A percentile compares a stretch with the other conserved stretches of the same genome.
Evolutionary conservation across 2,329 filamentous ascomycete genomes (phyloP).

Genomic region (Colletotrichum sansevieriae): DNA sequence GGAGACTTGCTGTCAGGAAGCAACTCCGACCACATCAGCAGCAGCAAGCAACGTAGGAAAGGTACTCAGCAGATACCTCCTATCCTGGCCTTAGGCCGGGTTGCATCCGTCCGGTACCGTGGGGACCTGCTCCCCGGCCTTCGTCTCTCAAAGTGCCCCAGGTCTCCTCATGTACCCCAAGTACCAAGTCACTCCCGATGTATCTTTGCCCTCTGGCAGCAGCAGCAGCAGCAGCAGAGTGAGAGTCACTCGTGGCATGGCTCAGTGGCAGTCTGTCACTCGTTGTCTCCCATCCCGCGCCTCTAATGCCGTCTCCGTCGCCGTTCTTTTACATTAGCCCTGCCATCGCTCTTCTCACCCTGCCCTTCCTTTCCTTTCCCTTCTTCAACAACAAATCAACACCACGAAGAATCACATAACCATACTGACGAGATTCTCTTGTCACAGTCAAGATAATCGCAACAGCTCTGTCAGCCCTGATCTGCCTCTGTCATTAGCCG

Average conservation of each 20-base stretch:
- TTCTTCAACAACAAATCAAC: conserved; percentile 64
- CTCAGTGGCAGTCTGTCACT: conserved; percentile 30
- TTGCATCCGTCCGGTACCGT: conserved; percentile 40
- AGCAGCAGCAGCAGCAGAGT: background rate
- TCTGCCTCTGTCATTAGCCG: conserved; percentile 44
- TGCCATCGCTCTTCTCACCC: conserved; percentile 44
- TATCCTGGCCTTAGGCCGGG: conserved; percentile 23
- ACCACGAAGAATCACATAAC: conserved; percentile 57
- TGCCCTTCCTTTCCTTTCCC: conserved; percentile 50
- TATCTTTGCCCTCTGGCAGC: background rate
- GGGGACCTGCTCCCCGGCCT: conserved; percentile 32
- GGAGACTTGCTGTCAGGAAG: background rate
- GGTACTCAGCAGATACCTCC: conserved; percentile 16
- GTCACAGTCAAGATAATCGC: conserved; percentile 73
- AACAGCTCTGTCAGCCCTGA: conserved; percentile 62
- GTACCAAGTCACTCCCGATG: conserved; percentile 18
- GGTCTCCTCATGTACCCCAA: conserved; percentile 32
- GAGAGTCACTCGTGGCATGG: conserved; percentile 17
- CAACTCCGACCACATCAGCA: background rate
- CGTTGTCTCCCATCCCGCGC: conserved; percentile 36
- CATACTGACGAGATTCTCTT: conserved; percentile 67
- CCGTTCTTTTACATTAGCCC: conserved; percentile 45
- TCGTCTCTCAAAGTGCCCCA: conserved; percentile 25
- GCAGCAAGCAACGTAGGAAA: conserved; percentile 2
- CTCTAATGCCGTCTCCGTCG: conserved; percentile 41